Evolutionary conservation across 768 basidiomycete genomes (phyloP), one percentile per base, ranked within the genome.

Genomic region (Termitomyces sp.): DNA sequence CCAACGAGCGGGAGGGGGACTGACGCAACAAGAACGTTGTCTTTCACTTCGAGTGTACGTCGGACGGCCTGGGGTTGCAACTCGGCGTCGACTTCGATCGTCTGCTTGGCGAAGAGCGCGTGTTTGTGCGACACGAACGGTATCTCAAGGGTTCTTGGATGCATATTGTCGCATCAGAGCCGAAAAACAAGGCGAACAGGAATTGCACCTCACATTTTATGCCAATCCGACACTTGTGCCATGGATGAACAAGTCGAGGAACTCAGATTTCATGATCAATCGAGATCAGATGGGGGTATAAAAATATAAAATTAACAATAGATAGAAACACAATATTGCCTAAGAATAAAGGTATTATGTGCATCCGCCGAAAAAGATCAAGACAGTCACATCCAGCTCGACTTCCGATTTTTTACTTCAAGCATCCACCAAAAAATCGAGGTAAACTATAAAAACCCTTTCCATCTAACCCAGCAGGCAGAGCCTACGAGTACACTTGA

Each of bases 61-160:
- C 85, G 84, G 24, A 96, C 93, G 10, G 87, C 86, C 46, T 88
- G 80, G 4, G 85, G 84, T 64, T 95, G 91, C 42, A 94, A 77
- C 71, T 95, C 94, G 20, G 78, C 73, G 71, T 97, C 94, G 33
- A 97, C 94, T 60, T 90, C 86, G 67, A 97, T 90, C 60, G 83
- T 87, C 70, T 86, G 84, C 68, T 86, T 88, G 26, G 90, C 93
- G 63, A 94, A 90, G 49, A 70, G 66, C 9, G 94, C 94, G 66
- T 97, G 92, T 61, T 85, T 77, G 24, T 75, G 68, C 22, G 82
- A 86, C 22, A 81, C 78, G 62, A 96, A 93, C 9, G 94, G 94
- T 44, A 95, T 85, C 48, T 84, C 81, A 58, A 94, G 73, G 5
- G 82, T 85, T 48, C 90, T 75, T 58, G 0, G 4, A 16, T 44